phyloP scores from a whole-genome alignment of 164 flowering plant species.

The Dillenia turbinata region DNA sequence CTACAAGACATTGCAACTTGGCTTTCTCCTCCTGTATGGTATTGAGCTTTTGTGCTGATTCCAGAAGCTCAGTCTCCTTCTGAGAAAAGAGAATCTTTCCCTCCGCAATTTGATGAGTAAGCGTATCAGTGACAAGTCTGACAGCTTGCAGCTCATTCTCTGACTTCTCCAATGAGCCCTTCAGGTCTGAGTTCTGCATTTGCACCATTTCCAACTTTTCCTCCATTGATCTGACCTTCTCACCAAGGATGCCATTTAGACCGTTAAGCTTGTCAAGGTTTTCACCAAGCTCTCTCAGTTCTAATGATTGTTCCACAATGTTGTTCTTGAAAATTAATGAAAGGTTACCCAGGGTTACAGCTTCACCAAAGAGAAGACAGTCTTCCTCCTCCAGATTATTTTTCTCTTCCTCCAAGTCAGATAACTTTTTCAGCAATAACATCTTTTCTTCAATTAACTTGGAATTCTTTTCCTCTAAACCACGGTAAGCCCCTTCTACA shows the following conservation, averaged over 20 bases:
- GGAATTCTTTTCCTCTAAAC: constrained; percentile 29
- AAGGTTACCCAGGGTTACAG: constrained; percentile 25
- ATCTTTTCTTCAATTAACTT: constrained; percentile 33
- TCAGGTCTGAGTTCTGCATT: constrained; percentile 31
- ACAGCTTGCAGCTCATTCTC: constrained; percentile 30
- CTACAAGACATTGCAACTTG: constrained; percentile 17
- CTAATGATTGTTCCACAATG: constrained; percentile 28
- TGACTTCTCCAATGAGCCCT: constrained; percentile 28
- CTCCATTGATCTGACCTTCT: constrained; percentile 23
- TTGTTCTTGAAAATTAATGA: constrained; percentile 27
- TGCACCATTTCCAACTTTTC: constrained; percentile 21
- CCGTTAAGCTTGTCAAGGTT: constrained; percentile 23
- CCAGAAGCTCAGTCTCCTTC: constrained; percentile 36
- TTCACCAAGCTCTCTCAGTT: constrained; percentile 25
- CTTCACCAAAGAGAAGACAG: constrained; percentile 24
- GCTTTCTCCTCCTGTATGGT: constrained; percentile 18
- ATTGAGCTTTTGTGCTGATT: constrained; percentile 25
- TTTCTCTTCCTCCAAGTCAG: constrained; percentile 27
- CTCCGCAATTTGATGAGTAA: constrained; percentile 24
- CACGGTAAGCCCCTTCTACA: constrained; percentile 23
- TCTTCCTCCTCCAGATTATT: constrained; percentile 36
- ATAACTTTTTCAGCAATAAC: constrained; percentile 19
- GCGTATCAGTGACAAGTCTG: constrained; percentile 19
- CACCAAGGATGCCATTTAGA: constrained; percentile 32
- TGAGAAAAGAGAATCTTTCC: constrained; percentile 26